phyloP scores from a whole-genome alignment of 768 basidiomycete genomes.

The Leccinum ochraceum region DNA sequence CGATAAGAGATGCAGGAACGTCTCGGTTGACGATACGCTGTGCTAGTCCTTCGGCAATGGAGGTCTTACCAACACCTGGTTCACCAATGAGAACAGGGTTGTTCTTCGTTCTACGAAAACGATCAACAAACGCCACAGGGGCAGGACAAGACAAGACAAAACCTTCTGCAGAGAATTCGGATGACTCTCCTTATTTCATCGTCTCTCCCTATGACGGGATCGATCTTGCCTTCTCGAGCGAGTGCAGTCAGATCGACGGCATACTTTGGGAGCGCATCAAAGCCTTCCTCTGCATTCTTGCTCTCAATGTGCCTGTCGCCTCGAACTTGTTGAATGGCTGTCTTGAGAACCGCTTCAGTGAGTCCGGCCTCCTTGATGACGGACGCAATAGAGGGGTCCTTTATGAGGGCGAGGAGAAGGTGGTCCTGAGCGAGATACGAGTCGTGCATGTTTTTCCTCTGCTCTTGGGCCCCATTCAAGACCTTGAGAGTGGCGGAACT shows the following conservation, averaged over 20 bases:
- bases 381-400: constrained; percentile 64
- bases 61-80: constrained; percentile 94
- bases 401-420: constrained; percentile 79
- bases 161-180: constrained; percentile 82
- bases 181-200: constrained; percentile 87
- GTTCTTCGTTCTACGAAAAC: constrained; percentile 77
- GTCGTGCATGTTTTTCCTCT: constrained; percentile 86
- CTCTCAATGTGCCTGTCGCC: constrained; percentile 86
- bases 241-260: constrained; percentile 84
- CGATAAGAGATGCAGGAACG: constrained; percentile 73
- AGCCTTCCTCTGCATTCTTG: constrained; percentile 86
- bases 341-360: constrained; percentile 72
- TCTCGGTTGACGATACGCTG: constrained; percentile 95
- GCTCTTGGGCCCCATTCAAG: constrained; percentile 70
- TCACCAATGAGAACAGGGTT: constrained; percentile 97
- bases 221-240: constrained; percentile 92
- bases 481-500: constrained; percentile 59
- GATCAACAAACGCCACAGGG: constrained; percentile 11
- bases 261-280: constrained; percentile 90
- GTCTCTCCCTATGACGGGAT: constrained; percentile 92
- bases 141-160: neutral
- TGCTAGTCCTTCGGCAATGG: constrained; percentile 93
- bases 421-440: constrained; percentile 94
- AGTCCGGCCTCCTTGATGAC: constrained; percentile 76
- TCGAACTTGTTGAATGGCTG: constrained; percentile 74